phyloP scores from a whole-genome alignment of 495 filamentous ascomycete species.

The Aspergillus kassunensis region DNA sequence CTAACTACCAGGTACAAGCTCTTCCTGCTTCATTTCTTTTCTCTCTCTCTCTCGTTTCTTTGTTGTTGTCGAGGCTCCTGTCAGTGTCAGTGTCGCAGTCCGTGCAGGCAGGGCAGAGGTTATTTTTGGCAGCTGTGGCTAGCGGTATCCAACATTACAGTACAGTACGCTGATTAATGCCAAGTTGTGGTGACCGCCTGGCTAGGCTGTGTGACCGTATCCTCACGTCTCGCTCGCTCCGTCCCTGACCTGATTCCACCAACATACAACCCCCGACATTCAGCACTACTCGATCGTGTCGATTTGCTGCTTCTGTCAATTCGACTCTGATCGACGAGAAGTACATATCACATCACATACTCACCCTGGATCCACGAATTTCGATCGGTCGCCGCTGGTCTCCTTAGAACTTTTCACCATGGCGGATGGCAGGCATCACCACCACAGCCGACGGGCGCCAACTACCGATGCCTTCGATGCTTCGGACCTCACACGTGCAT shows the following conservation, averaged over 20 bases:
- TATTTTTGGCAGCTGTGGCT: conserved; percentile 10
- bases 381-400: conserved; percentile 13
- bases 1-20: no score
- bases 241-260: conserved; percentile 20
- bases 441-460: conserved; percentile 26
- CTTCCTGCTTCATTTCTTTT: no score
- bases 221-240: conserved; percentile 13
- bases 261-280: conserved; percentile 1
- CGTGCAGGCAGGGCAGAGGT: conserved; percentile 2
- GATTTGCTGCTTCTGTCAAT: background rate
- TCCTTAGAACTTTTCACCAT: conserved; percentile 29
- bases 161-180: conserved; percentile 20
- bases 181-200: conserved; percentile 28
- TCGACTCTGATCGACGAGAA: background rate
- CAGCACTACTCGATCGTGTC: background rate
- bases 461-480: conserved; percentile 41
- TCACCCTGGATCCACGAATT: conserved; percentile 19
- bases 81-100: conserved; percentile 2
- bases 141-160: conserved; percentile 6
- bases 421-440: conserved; percentile 37
- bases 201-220: conserved; percentile 27
- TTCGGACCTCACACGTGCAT: conserved; percentile 55
- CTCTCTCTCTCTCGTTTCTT: no score
- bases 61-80: no score
- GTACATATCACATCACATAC: background rate